Percentiles rank a stretch among this genome's conserved stretches.
These are phyloP conservation scores for Polychaeton citri DNA, from an alignment of 2,329 filamentous ascomycete genomes.

Conservation along the genomic window DNA sequence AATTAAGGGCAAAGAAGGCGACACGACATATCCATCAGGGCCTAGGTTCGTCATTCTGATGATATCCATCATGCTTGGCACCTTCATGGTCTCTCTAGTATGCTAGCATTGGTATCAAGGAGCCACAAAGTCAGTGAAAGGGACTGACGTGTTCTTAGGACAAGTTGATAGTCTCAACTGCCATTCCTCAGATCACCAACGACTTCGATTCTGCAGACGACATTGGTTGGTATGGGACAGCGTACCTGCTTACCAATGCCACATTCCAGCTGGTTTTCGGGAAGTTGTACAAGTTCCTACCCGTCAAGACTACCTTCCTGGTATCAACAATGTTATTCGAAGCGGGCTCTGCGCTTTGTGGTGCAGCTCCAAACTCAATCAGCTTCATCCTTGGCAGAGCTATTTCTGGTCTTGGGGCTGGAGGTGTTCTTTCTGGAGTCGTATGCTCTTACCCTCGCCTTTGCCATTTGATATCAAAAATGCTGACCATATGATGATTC, in stretches of 20 bases:
- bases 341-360: conserved; percentile 43
- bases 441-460: no score
- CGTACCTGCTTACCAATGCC: conserved; percentile 31
- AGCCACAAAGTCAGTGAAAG: no score
- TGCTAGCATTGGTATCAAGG: no score
- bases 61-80: conserved; percentile 4
- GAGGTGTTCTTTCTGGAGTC: conserved; percentile 21
- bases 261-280: conserved; percentile 34
- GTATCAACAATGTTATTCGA: conserved; percentile 35
- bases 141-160: no score
- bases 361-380: conserved; percentile 20
- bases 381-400: conserved; percentile 29
- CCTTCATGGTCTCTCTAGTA: conserved; percentile 12
- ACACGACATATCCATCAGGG: not conserved
- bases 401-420: conserved; percentile 27
- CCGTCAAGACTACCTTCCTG: conserved; percentile 25
- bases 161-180: conserved; percentile 22
- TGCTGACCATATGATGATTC: no score
- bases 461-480: no score
- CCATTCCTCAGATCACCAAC: conserved; percentile 26
- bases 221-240: conserved; percentile 26
- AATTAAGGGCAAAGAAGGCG: no score
- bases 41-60: not conserved
- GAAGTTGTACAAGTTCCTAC: conserved; percentile 33
- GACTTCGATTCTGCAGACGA: conserved; percentile 28